Conservation (phyloP, 2,329 filamentous ascomycete genomes). For the Cladosporium sp. region DNA sequence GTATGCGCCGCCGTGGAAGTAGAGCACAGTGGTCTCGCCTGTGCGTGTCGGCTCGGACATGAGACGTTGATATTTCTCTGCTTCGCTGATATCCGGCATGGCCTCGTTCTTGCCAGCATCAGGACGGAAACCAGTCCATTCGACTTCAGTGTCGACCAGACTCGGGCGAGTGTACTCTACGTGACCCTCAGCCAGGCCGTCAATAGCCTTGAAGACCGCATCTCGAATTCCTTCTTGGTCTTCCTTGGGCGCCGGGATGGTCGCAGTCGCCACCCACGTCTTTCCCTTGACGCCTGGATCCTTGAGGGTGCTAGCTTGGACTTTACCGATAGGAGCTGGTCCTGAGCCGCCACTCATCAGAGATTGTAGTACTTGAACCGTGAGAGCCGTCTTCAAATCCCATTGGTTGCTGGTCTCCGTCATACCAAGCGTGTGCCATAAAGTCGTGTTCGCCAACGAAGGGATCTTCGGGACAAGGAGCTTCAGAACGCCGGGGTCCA, state of each 20-base stretch:
- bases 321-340: conserved; percentile 56
- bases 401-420: conserved; percentile 74
- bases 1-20: conserved; percentile 76
- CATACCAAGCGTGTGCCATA: conserved; percentile 65
- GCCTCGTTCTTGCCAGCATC: conserved; percentile 52
- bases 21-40: conserved; percentile 65
- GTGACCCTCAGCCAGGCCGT: conserved; percentile 50
- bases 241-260: conserved; percentile 57
- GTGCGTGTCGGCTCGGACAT: conserved; percentile 61
- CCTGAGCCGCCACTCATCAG: conserved; percentile 51
- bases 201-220: conserved; percentile 59
- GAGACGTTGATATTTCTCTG: conserved; percentile 64
- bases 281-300: conserved; percentile 72
- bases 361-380: conserved; percentile 69
- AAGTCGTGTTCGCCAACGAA: conserved; percentile 60
- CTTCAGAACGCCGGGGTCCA: conserved; percentile 32
- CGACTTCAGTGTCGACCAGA: conserved; percentile 61
- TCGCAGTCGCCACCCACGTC: conserved; percentile 77
- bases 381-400: conserved; percentile 73
- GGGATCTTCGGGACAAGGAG: conserved; percentile 60
- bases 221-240: conserved; percentile 55
- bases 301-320: conserved; percentile 63
- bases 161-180: conserved; percentile 52
- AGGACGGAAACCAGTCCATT: conserved; percentile 73
- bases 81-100: conserved; percentile 60